phyloP scores from a whole-genome alignment of 306 rosid species.

The Vigna unguiculata region DNA sequence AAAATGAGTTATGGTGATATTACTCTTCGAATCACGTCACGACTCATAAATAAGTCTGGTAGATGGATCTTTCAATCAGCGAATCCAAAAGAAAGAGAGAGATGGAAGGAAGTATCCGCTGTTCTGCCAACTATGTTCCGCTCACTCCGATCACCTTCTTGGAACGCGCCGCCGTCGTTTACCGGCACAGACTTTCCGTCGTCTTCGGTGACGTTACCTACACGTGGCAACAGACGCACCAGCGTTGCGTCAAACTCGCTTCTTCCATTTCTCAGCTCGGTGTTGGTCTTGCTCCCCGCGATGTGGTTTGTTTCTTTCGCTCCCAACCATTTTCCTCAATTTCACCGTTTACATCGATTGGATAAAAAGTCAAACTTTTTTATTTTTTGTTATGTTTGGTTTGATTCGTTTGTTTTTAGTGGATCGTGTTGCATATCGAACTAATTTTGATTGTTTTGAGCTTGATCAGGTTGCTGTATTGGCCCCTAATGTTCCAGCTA shows the following conservation, averaged over 20 bases:
- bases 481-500: slow-evolving; percentile 81
- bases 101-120: slow-evolving; percentile 71
- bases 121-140: slow-evolving; percentile 72
- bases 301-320: slow-evolving; percentile 59
- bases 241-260: slow-evolving; percentile 82
- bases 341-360: not conserved
- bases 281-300: slow-evolving; percentile 47
- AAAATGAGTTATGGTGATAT: too few species aligned
- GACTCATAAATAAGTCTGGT: too few species aligned
- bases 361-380: not conserved
- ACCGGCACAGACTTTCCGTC: slow-evolving; percentile 60
- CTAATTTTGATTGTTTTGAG: not conserved
- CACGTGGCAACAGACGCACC: slow-evolving; percentile 74
- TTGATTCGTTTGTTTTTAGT: too few species aligned
- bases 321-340: not conserved
- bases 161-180: slow-evolving; percentile 80
- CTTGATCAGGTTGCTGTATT: slow-evolving; percentile 77
- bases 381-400: not conserved
- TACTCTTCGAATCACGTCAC: too few species aligned
- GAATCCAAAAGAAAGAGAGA: too few species aligned
- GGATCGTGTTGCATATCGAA: not conserved
- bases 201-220: slow-evolving; percentile 53
- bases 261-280: slow-evolving; percentile 61
- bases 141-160: slow-evolving; percentile 83
- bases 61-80: too few species aligned